Evolutionary conservation across 75 land plant species (phyloP), one percentile per base, ranked within the genome.

Genomic region (Cunninghamia lanceolata): DNA sequence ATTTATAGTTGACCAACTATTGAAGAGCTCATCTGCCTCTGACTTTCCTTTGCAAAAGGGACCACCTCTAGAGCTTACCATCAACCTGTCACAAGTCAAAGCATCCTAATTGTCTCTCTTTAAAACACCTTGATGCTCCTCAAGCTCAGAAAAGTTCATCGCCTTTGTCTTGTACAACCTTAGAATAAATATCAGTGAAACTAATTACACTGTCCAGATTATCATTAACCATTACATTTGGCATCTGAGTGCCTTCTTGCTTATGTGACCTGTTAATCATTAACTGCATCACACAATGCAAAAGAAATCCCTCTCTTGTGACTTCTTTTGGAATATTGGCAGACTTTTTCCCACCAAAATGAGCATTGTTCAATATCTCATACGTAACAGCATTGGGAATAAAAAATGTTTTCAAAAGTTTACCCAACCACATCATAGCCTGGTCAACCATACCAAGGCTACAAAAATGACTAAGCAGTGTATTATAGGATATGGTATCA

Each of bases 271-370:
- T 16, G 16, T 91, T 87, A 88, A 88, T 85, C 21, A 91, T 91
- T 16, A 92, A 74, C 45, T 89, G 89, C 95, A 94, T 94, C 16
- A 92, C 85, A 59, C 87, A 91, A 43, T 94, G 89, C 46, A 94
- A 38, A 85, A 94, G 89, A 68, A 87, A 84, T 46, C 86, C 63
- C 71, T 88, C 85, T 43, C 45, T 89, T 39, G 88, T 73, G 50
- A 83, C 73, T 74, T 35, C 86, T 82, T 56, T 56, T 3, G 52
- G 32, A 85, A 38, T 50, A 21, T 83, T 85, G 66, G 52, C 40
- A 86, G 4, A 25, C 21, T 78, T 16, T 43, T 40, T 21, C n/a
- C 7, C 19, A 5, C 9, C 42, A 52, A 59, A 45, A 35, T 87
- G 82, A 30, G 93, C 95, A 87, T 78, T 87, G 38, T 90, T 89